Percentiles rank a stretch among this genome's conserved stretches.
phyloP scores from a whole-genome alignment of 148 eudicot species.

The Heliosperma pusillum region DNA sequence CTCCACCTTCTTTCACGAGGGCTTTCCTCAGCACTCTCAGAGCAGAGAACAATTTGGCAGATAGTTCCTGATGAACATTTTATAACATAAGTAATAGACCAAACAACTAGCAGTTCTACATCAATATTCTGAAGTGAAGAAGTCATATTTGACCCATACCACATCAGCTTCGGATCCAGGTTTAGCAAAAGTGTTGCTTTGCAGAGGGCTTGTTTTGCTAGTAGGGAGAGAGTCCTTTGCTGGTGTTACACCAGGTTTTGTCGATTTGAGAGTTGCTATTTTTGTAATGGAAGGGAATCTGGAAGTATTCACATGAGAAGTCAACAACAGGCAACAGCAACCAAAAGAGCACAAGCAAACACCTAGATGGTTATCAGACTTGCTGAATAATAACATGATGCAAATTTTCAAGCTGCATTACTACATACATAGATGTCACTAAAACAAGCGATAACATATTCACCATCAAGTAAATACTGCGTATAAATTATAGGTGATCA shows the following conservation, averaged over 20 bases:
- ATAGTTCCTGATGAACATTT: conserved; percentile 45
- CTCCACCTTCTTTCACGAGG: conserved; percentile 59
- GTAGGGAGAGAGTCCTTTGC: conserved; percentile 45
- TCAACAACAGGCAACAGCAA: not conserved
- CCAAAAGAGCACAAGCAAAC: conserved; percentile 1
- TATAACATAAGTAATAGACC: conserved; percentile 2
- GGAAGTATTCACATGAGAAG: conserved; percentile 18
- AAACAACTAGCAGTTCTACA: not conserved
- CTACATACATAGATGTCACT: not conserved
- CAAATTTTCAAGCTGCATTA: not conserved
- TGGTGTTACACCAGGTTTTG: conserved; percentile 47
- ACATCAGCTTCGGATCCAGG: conserved; percentile 39
- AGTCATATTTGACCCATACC: conserved; percentile 31
- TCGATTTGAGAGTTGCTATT: conserved; percentile 43
- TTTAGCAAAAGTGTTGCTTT: conserved; percentile 33
- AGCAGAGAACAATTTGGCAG: conserved; percentile 58
- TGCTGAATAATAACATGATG: not conserved
- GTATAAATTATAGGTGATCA: conserved; percentile 1
- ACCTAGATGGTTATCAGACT: not conserved
- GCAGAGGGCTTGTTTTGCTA: conserved; percentile 47
- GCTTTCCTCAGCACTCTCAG: conserved; percentile 48
- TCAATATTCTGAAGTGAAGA: not conserved
- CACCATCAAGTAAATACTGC: not conserved
- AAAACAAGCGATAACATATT: not conserved
- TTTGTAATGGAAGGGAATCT: conserved; percentile 65